Base-by-base conservation (phyloP, 805 yeast genomes). In the Ogataea pini region DNA sequence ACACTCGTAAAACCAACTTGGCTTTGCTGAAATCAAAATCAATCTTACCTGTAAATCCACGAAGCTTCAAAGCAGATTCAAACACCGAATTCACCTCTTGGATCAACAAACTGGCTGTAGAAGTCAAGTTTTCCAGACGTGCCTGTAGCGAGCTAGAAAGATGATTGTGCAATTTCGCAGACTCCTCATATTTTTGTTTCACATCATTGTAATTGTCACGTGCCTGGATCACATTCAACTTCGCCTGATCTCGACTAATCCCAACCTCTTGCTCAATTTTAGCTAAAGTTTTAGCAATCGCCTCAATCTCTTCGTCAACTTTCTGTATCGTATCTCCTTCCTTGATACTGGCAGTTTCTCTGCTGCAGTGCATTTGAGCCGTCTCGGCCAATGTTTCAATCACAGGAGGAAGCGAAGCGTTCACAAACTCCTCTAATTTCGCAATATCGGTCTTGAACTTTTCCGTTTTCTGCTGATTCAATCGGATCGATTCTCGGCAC, bases 1-100 rank as follows among this genome's bases (percentile, higher is more conserved):
- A 76, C 2, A 85, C 88, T 47, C 75, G 67, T 67, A 86, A 75
- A 20, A 75, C 72, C 50, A 87, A 67, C n/a, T 71, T 70, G 45
- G 73, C 72, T 8, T 72, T 69, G 6, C 65, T 71, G 50, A 76
- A 78, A 54, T 85, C 85, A 62, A 92, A 84, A 13, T 73, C 73
- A 37, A 94, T 72, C 43, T 76, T 72, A 10, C 97, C 98, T 7
- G 77, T 73, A 63, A 86, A 90, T 3, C 86, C 86, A 66, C 97
- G 75, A 36, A 78, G 70, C 39, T 74, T 77, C 53, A 87, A 65
- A 0, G 89, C 79, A 36, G 73, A 69, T 50, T 79, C 80, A 63
- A 87, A 87, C 46, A 76, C 81, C 28, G 68, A 56, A 50, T 77
- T 78, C 16, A 83, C 85, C 28, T 71, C 77, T 29, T 68, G 62